Evolutionary conservation across 2,329 filamentous ascomycete species (phyloP), one percentile per base, ranked within the genome.

Genomic region (Xylariaceae sp.): DNA sequence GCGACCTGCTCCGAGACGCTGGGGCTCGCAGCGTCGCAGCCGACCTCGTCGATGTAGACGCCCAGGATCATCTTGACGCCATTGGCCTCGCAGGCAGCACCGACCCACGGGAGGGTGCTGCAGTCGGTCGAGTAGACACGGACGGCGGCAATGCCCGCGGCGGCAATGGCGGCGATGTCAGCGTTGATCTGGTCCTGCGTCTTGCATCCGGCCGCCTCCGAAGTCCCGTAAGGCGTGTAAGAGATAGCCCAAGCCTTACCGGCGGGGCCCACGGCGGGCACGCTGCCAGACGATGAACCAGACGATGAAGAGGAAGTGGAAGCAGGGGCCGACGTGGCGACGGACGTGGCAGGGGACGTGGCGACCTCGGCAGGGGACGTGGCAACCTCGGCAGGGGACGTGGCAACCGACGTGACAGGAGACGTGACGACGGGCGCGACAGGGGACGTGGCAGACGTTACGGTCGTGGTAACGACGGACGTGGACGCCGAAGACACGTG

Each of bases 111-210:
- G 40, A 94, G 82, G 35, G 81, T 82, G 62, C 75, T 70, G 72
- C 90, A 96, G 74, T 95, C 89, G 48, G 88, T 89, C 45, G 82
- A 86, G 77, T 96, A 96, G 57, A 92, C 70, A 60, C 90, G 89
- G 57, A 90, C 59, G 31, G 73, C 67, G 44, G 62, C 63, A 74
- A 89, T 87, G 39, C 83, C 83, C 45, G 75, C 73, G 33, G 49
- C 31, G 52, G 77, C 73, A 55, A 90, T 82, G 39, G 59, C 47
- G 24, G 60, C 57, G 46, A 90, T 70, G 45, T 89, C 82, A 16
- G 50, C 35, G 40, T 67, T 55, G 38, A 90, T 75, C 30, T 72
- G 58, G n/a, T 43, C 42, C 41, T 70, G 61, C 39, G 56, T 53
- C 76, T 84, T 86, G 79, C 85, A 90, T 31, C 63, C 51, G 40